Base-by-base conservation (phyloP, 306 rosid genomes). In the Citrullus colocynthis region DNA sequence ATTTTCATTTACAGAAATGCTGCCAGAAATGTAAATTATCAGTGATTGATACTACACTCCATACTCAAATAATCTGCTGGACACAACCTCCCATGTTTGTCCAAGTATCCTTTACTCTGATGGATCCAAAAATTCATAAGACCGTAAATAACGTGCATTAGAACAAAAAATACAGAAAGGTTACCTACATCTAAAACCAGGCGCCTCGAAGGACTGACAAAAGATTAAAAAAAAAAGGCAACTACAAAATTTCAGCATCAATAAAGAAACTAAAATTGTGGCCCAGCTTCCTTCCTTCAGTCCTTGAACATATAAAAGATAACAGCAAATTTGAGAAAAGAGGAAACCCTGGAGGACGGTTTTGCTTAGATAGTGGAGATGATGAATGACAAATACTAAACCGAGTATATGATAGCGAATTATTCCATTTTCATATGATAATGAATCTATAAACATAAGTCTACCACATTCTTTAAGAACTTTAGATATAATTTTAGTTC, bases 1-100 rank as follows among this genome's bases (percentile, higher is more conserved):
- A 75, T 87, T 83, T 74, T 83, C 89, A 58, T 78, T 85, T 52
- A 94, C 84, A 81, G 75, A 78, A 83, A 94, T 78, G 82, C 97
- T 94, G 91, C 82, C 80, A 91, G 75, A 37, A 64, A 84, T 58
- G 76, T 62, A 78, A 75, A 58, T 16, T 15, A 77, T 74, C 65
- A 79, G 49, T 58, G 20, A 16, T 20, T 16, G 41, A 24, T 24
- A 24, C 28, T 24, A 24, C 28, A 24, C 28, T 24, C 28, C 28
- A 24, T 24, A 24, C 28, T 24, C 28, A 24, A 24, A 24, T 24
- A 24, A 24, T 24, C 28, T 24, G 28, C 28, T 24, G 28, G 28
- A 42, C 73, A 65, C 73, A 39, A 65, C 51, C 51, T 37, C 45
- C 71, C 51, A 65, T 15, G n/a, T 65, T 65, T 9, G 7, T 65